phyloP scores from a whole-genome alignment of 306 rosid genomes.

The Geum urbanum region DNA sequence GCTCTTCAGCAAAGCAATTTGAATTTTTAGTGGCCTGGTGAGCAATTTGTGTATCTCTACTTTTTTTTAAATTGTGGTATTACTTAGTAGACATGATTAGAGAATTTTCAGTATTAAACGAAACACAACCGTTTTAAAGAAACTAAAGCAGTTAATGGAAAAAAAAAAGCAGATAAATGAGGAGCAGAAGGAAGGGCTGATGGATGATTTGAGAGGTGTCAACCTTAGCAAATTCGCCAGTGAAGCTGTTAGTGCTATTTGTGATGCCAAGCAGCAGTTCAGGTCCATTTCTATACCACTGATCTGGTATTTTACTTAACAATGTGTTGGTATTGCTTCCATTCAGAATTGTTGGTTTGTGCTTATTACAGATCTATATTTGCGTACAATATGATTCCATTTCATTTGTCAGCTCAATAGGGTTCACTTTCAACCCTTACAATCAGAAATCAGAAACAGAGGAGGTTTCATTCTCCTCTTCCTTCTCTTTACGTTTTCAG shows the following conservation, averaged over 20 bases:
- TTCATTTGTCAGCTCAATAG: too few species aligned
- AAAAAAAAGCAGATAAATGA: too few species aligned
- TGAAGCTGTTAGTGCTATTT: conserved; percentile 92
- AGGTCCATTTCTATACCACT: conserved; percentile 32
- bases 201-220: conserved; percentile 82
- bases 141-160: conserved; percentile 92
- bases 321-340: neutral
- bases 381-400: too few species aligned
- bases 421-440: too few species aligned
- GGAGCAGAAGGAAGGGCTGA: conserved; percentile 85
- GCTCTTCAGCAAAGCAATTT: conserved; percentile 82
- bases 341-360: neutral
- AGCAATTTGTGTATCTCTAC: too few species aligned
- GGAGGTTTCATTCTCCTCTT: too few species aligned
- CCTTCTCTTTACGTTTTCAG: too few species aligned
- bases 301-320: neutral
- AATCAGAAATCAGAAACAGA: too few species aligned
- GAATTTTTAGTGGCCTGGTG: conserved; percentile 96
- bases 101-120: conserved; percentile 91
- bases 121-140: conserved; percentile 91
- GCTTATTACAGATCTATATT: neutral
- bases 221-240: conserved; percentile 97
- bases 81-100: neutral
- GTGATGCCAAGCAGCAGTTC: conserved; percentile 99
- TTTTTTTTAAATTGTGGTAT: too few species aligned